phyloP scores from a whole-genome alignment of 495 filamentous ascomycete species.

The Lasiosphaeria hispida region DNA sequence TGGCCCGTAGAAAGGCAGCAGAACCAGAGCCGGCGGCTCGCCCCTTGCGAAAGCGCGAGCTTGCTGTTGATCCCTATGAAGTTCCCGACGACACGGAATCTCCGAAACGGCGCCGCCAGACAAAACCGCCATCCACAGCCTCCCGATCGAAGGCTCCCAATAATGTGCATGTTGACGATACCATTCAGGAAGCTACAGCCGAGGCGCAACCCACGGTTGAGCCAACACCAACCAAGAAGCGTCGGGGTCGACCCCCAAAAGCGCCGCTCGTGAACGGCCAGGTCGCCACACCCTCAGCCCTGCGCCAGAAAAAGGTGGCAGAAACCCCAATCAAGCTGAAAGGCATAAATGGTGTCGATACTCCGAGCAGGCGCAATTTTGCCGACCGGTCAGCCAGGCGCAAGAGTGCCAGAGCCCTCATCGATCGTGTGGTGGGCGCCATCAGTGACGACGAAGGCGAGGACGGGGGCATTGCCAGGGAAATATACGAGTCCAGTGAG shows the following conservation, averaged over 20 bases:
- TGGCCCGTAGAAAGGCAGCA: slow-evolving; percentile 22
- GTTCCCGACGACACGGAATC: slow-evolving; percentile 26
- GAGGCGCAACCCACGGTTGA: not conserved
- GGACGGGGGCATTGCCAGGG: slow-evolving; percentile 66
- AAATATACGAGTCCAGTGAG: slow-evolving; percentile 62
- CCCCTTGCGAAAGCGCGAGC: slow-evolving; percentile 17
- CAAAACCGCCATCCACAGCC: not conserved
- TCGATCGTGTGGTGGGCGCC: slow-evolving; percentile 61
- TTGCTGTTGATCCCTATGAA: slow-evolving; percentile 29
- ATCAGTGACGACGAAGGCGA: slow-evolving; percentile 76
- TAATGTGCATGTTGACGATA: slow-evolving; percentile 1
- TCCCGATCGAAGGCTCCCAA: not conserved
- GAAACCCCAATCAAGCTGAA: slow-evolving; percentile 39
- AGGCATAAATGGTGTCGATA: slow-evolving; percentile 36
- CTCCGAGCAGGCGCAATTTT: slow-evolving; percentile 59
- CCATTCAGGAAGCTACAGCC: not conserved
- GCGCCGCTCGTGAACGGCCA: slow-evolving; percentile 8
- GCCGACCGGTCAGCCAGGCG: slow-evolving; percentile 81
- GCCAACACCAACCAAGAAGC: slow-evolving; percentile 22
- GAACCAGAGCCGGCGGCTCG: slow-evolving; percentile 13
- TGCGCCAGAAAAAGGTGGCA: slow-evolving; percentile 26
- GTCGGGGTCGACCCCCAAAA: slow-evolving; percentile 28
- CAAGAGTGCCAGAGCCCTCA: slow-evolving; percentile 74
- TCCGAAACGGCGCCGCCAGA: slow-evolving; percentile 21
- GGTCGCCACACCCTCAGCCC: slow-evolving; percentile 30